Base-by-base conservation (phyloP, 139 green algal species). In the Coelastrella sp. region DNA sequence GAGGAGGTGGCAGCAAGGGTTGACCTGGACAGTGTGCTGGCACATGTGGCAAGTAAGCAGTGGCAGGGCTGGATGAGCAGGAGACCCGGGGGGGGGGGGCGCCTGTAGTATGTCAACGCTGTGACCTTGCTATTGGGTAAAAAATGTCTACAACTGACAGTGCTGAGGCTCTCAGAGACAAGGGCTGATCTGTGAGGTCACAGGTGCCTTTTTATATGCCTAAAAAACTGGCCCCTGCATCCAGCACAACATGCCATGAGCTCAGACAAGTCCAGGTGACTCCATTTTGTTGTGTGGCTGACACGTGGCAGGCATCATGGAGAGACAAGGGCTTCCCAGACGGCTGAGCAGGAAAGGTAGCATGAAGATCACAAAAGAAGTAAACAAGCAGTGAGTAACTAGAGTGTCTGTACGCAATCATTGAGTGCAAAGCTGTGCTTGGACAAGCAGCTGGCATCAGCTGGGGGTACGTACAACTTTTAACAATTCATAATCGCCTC, bases 341-440 rank as follows among this genome's bases (percentile, higher is more conserved):
- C 63, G 87, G 20, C 78, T 91, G 58, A 86, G 15, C 49, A 85
- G 68, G 49, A 70, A 72, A 27, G 49, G 63, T 35, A 82, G 63
- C 63, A 63, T 87, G 27, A 91, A 82, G 78, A 81, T 91, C 65
- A 91, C 87, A 9, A n/a, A 25, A 59, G 87, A 87, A 63, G 22
- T 91, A 10, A 91, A 85, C 86, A 90, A 83, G 60, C 20, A 70
- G 83, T 88, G 83, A 75, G 82, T 49, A 49, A 49, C 3, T 49
- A 49, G 35, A 5, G 35, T 72, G 63, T 17, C 63, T 72, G 63
- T 72, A 17, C 1, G 63, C 12, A 17, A 5, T 14, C 3, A 7
- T 72, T 22, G 63, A 17, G 15, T 14, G 63, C 63, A 72, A 72
- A 17, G 63, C 63, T 5, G 35, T 49, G 35, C 1, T 49, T 49